A percentile compares a stretch with the other conserved stretches of the same genome.
Conservation (phyloP, 805 yeast genomes). For the Myxozyma vanderwaltii region DNA sequence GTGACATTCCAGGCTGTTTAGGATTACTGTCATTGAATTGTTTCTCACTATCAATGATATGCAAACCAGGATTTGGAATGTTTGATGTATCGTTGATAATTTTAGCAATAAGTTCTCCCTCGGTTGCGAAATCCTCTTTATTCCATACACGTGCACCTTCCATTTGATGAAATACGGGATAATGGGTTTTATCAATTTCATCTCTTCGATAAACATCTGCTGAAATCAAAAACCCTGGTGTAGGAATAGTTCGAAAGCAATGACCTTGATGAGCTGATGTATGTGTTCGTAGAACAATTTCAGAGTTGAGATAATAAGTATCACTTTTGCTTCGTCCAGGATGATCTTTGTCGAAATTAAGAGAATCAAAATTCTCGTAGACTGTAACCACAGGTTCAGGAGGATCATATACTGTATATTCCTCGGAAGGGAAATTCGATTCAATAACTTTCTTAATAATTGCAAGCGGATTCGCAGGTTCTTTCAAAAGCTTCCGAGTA, state of each 20-base stretch:
- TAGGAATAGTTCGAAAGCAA: constrained; percentile 55
- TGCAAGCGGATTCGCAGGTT: constrained; percentile 85
- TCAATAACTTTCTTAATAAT: constrained; percentile 77
- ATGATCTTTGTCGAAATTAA: constrained; percentile 89
- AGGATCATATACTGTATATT: constrained; percentile 74
- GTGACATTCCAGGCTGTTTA: constrained; percentile 75
- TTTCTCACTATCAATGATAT: constrained; percentile 75
- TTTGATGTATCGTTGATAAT: constrained; percentile 61
- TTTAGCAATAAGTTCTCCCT: constrained; percentile 46
- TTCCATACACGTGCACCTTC: constrained; percentile 94
- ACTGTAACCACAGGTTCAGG: constrained; percentile 83
- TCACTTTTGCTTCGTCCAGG: constrained; percentile 92
- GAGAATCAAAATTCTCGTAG: constrained; percentile 82
- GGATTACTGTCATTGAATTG: constrained; percentile 64
- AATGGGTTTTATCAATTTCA: constrained; percentile 93
- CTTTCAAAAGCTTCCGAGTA: constrained; percentile 70
- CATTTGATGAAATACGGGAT: constrained; percentile 97
- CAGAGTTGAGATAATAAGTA: constrained; percentile 83
- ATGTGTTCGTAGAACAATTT: constrained; percentile 79
- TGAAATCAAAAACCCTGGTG: constrained; percentile 87
- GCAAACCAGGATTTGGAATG: constrained; percentile 66
- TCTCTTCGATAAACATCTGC: constrained; percentile 97
- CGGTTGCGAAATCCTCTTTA: constrained; percentile 45
- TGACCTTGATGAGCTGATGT: constrained; percentile 91
- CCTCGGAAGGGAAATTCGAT: constrained; percentile 54